Evolutionary conservation across 2,329 filamentous ascomycete genomes (phyloP), one percentile per base, ranked within the genome.

Genomic region (Aspergillus ochraceoroseus): DNA sequence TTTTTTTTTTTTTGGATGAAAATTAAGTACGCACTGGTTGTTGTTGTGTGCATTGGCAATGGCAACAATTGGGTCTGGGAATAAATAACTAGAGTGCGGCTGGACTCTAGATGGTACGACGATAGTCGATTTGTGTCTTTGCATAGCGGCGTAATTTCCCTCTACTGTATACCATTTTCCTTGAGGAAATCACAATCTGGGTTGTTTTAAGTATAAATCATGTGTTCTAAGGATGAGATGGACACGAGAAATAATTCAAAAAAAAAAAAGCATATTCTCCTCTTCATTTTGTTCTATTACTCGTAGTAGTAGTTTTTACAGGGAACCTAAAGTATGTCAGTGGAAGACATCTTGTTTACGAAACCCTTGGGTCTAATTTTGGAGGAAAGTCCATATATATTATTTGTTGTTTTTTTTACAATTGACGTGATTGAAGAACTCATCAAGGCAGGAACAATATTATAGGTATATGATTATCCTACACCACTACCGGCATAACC

Each of bases 141-240:
- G 50, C 52, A 55, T 54, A 51, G 47, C 47, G 46, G 41, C 38
- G 44, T 44, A 49, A 38, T 43, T 9, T 30, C 38, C 29, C 41
- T 38, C 36, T 36, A 47, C 36, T 52, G 36, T 48, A 50, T 52
- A 48, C 34, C 38, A 46, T 30, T 38, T 28, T 29, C 22, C 17
- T 32, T 13, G 22, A 35, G 34, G 12, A 35, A 35, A 7, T 12
- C 30, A 15, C 23, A 14, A 26, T 33, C 20, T 37, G 18, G 19
- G 20, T 17, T 44, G 28, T 35, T 32, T 47, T 31, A 14, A 23
- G 2, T n/a, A n/a, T n/a, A n/a, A n/a, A 20, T 19, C 11, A 33
- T 33, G 13, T 9, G 18, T 3, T 9, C 14, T 20, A 12, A 33
- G 7, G 9, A 15, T 12, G n/a, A 27, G 14, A 28, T 20, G 35